A percentile compares a stretch with the other conserved stretches of the same genome.
phyloP scores from a whole-genome alignment of 345 rosid species.

The Stellera chamaejasme region DNA sequence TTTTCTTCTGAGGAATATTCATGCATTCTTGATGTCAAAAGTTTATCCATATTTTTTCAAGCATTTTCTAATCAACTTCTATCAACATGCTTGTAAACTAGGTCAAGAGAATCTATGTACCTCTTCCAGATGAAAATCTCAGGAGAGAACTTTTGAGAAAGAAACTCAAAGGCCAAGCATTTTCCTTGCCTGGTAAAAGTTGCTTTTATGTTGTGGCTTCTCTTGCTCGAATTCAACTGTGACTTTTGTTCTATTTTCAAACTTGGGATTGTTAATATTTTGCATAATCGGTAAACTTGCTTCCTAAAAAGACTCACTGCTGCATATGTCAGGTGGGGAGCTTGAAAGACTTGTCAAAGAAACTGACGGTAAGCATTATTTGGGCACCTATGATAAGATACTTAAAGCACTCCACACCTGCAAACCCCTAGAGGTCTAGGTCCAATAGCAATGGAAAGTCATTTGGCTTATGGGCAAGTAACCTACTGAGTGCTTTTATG shows the following conservation, averaged over 20 bases:
- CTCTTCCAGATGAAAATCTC: slow-evolving; percentile 71
- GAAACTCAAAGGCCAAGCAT: slow-evolving; percentile 72
- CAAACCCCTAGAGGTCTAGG: no score
- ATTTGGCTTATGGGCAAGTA: no score
- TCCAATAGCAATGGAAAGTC: no score
- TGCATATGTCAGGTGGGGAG: slow-evolving; percentile 44
- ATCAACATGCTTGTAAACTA: slow-evolving; percentile 15
- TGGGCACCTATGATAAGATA: no score
- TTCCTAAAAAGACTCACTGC: background rate
- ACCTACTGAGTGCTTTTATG: no score
- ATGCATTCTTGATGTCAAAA: no score
- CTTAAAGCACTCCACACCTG: no score
- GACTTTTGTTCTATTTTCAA: background rate
- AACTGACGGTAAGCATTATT: slow-evolving; percentile 57
- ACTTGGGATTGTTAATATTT: no score
- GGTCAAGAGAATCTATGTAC: slow-evolving; percentile 95
- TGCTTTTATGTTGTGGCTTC: slow-evolving; percentile 3
- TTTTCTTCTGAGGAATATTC: no score
- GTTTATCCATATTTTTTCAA: no score
- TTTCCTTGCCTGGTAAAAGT: slow-evolving; percentile 60
- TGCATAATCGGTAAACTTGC: no score
- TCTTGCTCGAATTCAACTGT: background rate
- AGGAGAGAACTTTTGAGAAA: slow-evolving; percentile 63
- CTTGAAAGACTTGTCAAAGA: slow-evolving; percentile 71
- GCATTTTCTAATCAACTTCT: no score